A percentile compares a stretch with the other conserved stretches of the same genome.
These are phyloP conservation scores for Medakamo hakoo DNA, from an alignment of 139 green algal species.

Conservation along the genomic window DNA sequence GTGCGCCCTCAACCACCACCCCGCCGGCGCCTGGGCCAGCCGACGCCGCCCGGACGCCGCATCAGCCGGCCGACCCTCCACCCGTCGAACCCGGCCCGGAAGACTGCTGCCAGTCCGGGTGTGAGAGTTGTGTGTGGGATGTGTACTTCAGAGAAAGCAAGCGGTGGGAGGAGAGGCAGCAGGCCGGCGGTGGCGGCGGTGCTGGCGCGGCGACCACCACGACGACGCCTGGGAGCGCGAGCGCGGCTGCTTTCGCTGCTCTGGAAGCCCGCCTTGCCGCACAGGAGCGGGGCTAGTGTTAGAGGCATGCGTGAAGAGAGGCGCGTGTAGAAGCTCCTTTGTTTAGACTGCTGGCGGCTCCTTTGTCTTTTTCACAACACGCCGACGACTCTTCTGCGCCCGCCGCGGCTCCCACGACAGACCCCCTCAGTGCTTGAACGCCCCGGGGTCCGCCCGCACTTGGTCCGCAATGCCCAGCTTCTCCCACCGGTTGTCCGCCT, in stretches of 20 bases:
- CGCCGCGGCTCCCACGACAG: too few relatives aligned
- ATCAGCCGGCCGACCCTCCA: too few relatives aligned
- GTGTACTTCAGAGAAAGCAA: background rate
- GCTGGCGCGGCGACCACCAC: background rate
- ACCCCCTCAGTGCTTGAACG: background rate
- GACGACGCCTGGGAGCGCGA: background rate
- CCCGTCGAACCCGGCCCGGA: background rate
- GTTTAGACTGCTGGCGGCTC: too few relatives aligned
- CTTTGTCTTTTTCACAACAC: background rate
- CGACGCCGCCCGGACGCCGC: too few relatives aligned
- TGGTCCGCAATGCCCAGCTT: conserved; percentile 31
- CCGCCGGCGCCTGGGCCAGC: too few relatives aligned
- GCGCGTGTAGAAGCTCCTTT: background rate
- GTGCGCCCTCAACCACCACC: too few relatives aligned
- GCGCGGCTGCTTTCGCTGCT: background rate
- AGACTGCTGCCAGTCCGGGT: background rate
- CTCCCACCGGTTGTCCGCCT: conserved; percentile 34
- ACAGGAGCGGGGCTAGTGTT: background rate
- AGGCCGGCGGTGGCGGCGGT: background rate
- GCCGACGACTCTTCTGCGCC: too few relatives aligned
- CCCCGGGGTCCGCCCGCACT: conserved; percentile 3
- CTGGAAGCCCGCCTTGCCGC: background rate
- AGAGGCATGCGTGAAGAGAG: too few relatives aligned
- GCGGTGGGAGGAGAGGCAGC: background rate
- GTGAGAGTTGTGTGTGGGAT: background rate